Evolutionary conservation across 495 filamentous ascomycete genomes (phyloP), one percentile per base, ranked within the genome.

Genomic region (Penicillium malachiteum): DNA sequence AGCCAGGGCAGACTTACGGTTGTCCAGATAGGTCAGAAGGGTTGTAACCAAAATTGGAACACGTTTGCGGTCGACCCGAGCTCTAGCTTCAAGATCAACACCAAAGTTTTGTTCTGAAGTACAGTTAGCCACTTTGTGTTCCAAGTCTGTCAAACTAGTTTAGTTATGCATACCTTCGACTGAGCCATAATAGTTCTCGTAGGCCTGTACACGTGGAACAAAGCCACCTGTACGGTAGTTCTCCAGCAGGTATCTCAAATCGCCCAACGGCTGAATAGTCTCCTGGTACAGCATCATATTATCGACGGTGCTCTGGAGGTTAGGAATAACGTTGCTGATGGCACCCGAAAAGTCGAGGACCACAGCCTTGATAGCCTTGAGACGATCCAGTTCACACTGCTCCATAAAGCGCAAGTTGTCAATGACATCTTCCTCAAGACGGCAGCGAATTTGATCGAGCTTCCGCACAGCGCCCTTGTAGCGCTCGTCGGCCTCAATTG

Each of bases 231-330:
- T 99, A 35, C 94, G 86, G 68, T 99, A 97, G 68, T 92, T 97
- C 75, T 97, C 95, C n/a, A 99, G 78, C 52, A 99, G 80, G 64
- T 97, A 99, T 63, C 95, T 82, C 56, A 97, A 76, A 74, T 99
- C 94, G 33, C 92, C 91, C 13, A 85, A 65, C 9, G 94, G 94
- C 67, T 96, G 95, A 26, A 99, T 89, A 3, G 94, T 97, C 77
- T 99, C 94, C 74, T 99, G 95, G 69, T 95, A 97, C 21, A 97
- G 80, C 87, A 97, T 91, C 94, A 99, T 97, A 63, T 92, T 89
- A 71, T 97, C 95, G 13, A 97, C 91, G 1, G 90, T 90, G 55
- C 93, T 90, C 66, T 97, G 95, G 46, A 99, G 74, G 62, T 88
- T 94, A 13, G 94, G 95, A 62, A 99, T 97, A 61, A 97, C 92